Base-by-base conservation (phyloP, 352 stramenopile species). In the Phytophthora uliginosa region DNA sequence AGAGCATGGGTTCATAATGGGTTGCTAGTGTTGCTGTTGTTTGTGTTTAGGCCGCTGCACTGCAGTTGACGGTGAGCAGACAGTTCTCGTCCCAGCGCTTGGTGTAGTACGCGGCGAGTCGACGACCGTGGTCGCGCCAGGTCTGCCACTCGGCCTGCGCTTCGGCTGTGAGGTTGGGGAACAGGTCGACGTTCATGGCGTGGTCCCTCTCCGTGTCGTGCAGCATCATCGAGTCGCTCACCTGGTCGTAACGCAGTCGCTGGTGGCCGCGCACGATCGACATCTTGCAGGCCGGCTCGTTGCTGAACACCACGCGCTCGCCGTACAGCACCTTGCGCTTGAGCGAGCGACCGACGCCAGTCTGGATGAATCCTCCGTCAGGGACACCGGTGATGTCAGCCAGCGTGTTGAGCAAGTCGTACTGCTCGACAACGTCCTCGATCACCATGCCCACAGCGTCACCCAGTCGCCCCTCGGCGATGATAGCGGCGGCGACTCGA, bases 41-140 rank as follows among this genome's bases (percentile, higher is more conserved):
- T 15, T 51, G 13, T 26, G 13, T 22, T 50, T 71, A 51, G 12
- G 18, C 52, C 13, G 26, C 38, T 40, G 53, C 15, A 3, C 45
- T 66, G 57, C 79, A 86, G 18, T 76, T 64, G 53, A 73, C 70
- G n/a, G 55, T 45, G 4, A 81, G 55, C 28, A 84, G 69, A 18
- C 79, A 84, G 42, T 82, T 83, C 15, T 71, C 55, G 18, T 86
- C 74, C 78, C 78, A 86, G 7, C 80, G 80, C 18, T 76, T 58
- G 42, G 83, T 88, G 56, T 89, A 91, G 58, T 91, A 90, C 28
- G 73, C 22, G 40, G 85, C 86, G 52, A 90, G 34, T 4, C 64
- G 66, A 10, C 82, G 70, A 1, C 84, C 80, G 1, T 54, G 71
- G 22, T 74, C 65, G 13, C 81, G 60, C 40, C 75, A 59, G 7